Conservation (phyloP, 75 land plant genomes). For the Chamaecyparis obtusa region DNA sequence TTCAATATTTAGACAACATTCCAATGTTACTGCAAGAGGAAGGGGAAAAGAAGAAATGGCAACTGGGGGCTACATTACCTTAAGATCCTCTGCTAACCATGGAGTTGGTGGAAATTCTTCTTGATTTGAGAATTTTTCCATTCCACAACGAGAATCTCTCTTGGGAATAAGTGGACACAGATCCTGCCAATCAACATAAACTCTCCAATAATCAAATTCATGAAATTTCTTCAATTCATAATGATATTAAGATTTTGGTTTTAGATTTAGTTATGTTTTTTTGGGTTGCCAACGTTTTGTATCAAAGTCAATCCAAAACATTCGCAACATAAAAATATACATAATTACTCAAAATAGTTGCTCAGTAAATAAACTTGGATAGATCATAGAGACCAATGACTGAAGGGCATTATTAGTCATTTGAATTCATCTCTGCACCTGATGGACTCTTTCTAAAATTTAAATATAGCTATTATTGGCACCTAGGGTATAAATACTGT, state of each 20-base stretch:
- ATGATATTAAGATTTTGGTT: too few species aligned
- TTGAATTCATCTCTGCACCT: not conserved
- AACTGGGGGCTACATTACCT: not conserved
- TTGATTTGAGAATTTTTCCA: constrained; percentile 4
- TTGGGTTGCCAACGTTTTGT: too few species aligned
- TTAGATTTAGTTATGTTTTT: too few species aligned
- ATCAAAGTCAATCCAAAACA: too few species aligned
- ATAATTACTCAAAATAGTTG: too few species aligned
- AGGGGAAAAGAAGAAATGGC: not conserved
- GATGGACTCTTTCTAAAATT: not conserved
- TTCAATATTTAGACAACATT: not conserved
- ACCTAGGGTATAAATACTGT: not conserved
- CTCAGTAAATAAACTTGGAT: not conserved
- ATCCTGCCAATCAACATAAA: not conserved
- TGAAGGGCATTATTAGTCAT: not conserved
- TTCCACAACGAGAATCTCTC: not conserved
- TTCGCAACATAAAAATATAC: too few species aligned
- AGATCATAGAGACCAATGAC: not conserved
- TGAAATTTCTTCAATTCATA: too few species aligned
- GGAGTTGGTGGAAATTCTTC: constrained; percentile 2
- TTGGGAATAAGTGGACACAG: constrained; percentile 12
- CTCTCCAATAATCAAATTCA: too few species aligned
- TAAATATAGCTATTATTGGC: not conserved
- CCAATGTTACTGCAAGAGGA: not conserved
- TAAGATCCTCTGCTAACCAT: constrained; percentile 8